Base-by-base conservation (phyloP, 768 basidiomycete genomes). In the Leccinellum luteum region DNA sequence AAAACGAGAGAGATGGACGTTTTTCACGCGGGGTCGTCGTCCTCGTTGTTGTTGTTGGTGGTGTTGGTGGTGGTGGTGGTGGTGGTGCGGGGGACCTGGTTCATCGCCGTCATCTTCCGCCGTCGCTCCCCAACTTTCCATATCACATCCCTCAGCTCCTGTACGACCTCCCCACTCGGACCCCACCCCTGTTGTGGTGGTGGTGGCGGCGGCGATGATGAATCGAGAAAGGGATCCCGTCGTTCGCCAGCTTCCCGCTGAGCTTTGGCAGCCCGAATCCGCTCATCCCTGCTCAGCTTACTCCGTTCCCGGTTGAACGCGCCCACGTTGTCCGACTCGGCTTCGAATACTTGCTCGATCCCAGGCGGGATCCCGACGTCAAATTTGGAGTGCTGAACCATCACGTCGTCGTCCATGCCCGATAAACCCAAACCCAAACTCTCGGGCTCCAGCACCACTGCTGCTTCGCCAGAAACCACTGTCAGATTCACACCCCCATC, bases 71-170 rank as follows among this genome's bases (percentile, higher is more conserved):
- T n/a, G n/a, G n/a, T n/a, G n/a, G n/a, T n/a, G n/a, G n/a, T n/a
- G n/a, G n/a, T n/a, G n/a, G n/a, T n/a, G n/a, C n/a, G n/a, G n/a
- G n/a, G n/a, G n/a, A n/a, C n/a, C n/a, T n/a, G n/a, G n/a, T n/a
- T n/a, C n/a, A n/a, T 21, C 19, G n/a, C 4, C 41, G 63, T 66
- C 79, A 86, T 76, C 70, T 78, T 79, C 58, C 86, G 74, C 68
- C 85, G 76, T 65, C 79, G 78, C 72, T 92, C 87, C 31, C 89
- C 82, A 9, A 92, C 90, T 69, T 90, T 87, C 88, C 87, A 90
- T 30, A 92, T 92, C 12, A 92, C 90, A 63, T 92, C 90, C 69
- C 88, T 90, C 60, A 92, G 75, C 69, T 92, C 90, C 68, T 90
- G 85, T 6, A 92, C 89, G 34, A 92, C 89, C 59, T 92, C 90